Conservation (phyloP, 2,329 filamentous ascomycete genomes). For the Ilyonectria mors-panacis region DNA sequence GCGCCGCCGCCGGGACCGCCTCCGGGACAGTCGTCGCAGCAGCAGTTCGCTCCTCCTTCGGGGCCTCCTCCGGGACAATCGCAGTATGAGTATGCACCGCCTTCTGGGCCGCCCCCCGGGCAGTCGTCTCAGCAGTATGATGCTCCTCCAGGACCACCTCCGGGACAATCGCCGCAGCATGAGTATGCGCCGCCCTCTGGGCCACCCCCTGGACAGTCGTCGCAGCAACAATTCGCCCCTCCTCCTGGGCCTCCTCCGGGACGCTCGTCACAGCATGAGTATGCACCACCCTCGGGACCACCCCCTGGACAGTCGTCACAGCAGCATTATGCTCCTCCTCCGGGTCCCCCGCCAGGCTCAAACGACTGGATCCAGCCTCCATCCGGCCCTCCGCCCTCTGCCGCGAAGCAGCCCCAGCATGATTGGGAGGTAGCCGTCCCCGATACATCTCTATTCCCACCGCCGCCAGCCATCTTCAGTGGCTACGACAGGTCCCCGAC, state of each 20-base stretch:
- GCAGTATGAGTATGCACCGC: constrained; percentile 48
- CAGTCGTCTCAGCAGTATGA: constrained; percentile 30
- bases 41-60: constrained; percentile 46
- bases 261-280: constrained; percentile 41
- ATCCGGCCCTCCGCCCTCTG: constrained; percentile 52
- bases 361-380: constrained; percentile 51
- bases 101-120: constrained; percentile 55
- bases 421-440: constrained; percentile 81
- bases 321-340: constrained; percentile 45
- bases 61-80: constrained; percentile 52
- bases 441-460: constrained; percentile 80
- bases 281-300: constrained; percentile 53
- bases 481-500: constrained; percentile 76
- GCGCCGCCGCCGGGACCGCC: constrained; percentile 50
- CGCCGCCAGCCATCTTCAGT: constrained; percentile 77
- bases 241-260: constrained; percentile 52
- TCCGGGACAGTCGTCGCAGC: constrained; percentile 36
- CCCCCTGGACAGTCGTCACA: constrained; percentile 48
- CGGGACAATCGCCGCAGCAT: constrained; percentile 44
- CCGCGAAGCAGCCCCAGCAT: constrained; percentile 60
- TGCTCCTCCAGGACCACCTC: constrained; percentile 48
- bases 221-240: constrained; percentile 43
- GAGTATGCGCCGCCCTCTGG: constrained; percentile 51
- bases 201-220: constrained; percentile 41
- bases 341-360: constrained; percentile 49